A percentile compares a stretch with the other conserved stretches of the same genome.
Evolutionary conservation across 371 early-diverging fungal species (phyloP).

Genomic region (Mucor circinelloides): DNA sequence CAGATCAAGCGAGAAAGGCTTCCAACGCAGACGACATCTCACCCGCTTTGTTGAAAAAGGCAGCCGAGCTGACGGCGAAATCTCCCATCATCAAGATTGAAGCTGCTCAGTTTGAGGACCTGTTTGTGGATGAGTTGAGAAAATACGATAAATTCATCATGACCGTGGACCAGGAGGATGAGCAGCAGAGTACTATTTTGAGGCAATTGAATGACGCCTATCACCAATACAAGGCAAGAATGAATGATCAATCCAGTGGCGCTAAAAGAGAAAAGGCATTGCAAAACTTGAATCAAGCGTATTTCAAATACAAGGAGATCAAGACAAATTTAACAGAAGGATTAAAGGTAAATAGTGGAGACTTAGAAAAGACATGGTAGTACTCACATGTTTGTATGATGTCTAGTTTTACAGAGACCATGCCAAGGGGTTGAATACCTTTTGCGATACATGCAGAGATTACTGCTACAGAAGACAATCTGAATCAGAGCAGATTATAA

Average conservation of each 20-base stretch:
- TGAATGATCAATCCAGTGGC: slow-evolving; percentile 52
- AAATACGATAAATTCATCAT: slow-evolving; percentile 72
- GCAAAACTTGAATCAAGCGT: slow-evolving; percentile 70
- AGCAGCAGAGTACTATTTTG: slow-evolving; percentile 62
- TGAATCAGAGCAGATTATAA: slow-evolving; percentile 52
- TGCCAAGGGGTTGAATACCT: slow-evolving; percentile 57
- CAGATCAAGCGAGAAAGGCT: slow-evolving; percentile 32
- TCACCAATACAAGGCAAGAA: slow-evolving; percentile 59
- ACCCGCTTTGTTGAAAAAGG: slow-evolving; percentile 46
- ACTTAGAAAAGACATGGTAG: background rate
- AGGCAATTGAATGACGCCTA: slow-evolving; percentile 64
- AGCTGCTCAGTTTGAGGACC: slow-evolving; percentile 79
- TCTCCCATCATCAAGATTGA: slow-evolving; percentile 74
- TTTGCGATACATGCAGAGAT: slow-evolving; percentile 67
- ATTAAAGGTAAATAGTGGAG: slow-evolving; percentile 35
- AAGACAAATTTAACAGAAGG: slow-evolving; percentile 72
- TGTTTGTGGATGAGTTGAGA: slow-evolving; percentile 69
- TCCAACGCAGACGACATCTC: slow-evolving; percentile 78
- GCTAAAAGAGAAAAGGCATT: slow-evolving; percentile 68
- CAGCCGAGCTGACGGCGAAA: slow-evolving; percentile 51
- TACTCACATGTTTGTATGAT: background rate
- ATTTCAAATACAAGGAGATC: slow-evolving; percentile 68
- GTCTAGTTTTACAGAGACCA: slow-evolving; percentile 72
- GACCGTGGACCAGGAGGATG: slow-evolving; percentile 58
- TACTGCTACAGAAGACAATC: slow-evolving; percentile 67